A percentile compares a stretch with the other conserved stretches of the same genome.
These are phyloP conservation scores for Musa acuminata DNA, from an alignment of 176 grass and related monocot species.

Conservation along the genomic window DNA sequence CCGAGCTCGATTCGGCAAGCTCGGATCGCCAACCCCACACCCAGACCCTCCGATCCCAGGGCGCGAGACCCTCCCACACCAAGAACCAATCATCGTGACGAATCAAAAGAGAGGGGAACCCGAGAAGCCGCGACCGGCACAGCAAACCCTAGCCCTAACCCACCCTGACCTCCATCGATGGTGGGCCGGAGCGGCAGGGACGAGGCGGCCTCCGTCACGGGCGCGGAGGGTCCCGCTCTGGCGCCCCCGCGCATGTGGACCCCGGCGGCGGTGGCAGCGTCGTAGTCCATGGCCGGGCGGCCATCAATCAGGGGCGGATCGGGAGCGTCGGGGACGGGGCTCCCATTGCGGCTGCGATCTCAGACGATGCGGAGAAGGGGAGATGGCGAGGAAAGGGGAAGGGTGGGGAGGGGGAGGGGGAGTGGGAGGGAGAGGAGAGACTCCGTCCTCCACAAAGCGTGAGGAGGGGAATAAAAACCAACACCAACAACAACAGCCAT, in stretches of 20 bases:
- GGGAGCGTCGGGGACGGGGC: constrained; percentile 30
- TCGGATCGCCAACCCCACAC: background rate
- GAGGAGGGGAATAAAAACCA: constrained; percentile 21
- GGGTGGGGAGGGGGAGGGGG: too few species aligned
- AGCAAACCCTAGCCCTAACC: constrained; percentile 32
- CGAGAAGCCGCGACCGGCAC: background rate
- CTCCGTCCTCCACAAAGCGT: background rate
- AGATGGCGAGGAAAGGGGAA: background rate
- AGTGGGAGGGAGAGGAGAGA: background rate
- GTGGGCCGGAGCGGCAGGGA: constrained; percentile 18
- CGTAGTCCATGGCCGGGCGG: constrained; percentile 30
- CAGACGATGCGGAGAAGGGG: background rate
- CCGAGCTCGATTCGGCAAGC: background rate
- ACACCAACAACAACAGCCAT: constrained; percentile 4
- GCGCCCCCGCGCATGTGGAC: constrained; percentile 23
- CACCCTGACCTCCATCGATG: constrained; percentile 15
- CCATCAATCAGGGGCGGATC: constrained; percentile 28
- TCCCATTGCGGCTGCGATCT: constrained; percentile 29
- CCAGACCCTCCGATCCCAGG: background rate
- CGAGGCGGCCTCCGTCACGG: constrained; percentile 33
- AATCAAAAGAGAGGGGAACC: background rate
- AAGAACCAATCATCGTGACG: background rate
- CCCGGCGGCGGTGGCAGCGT: constrained; percentile 38
- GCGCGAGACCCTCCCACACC: too few species aligned
- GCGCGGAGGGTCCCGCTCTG: constrained; percentile 20